phyloP scores from a whole-genome alignment of 768 basidiomycete species.

The Pleurotus sapidus region DNA sequence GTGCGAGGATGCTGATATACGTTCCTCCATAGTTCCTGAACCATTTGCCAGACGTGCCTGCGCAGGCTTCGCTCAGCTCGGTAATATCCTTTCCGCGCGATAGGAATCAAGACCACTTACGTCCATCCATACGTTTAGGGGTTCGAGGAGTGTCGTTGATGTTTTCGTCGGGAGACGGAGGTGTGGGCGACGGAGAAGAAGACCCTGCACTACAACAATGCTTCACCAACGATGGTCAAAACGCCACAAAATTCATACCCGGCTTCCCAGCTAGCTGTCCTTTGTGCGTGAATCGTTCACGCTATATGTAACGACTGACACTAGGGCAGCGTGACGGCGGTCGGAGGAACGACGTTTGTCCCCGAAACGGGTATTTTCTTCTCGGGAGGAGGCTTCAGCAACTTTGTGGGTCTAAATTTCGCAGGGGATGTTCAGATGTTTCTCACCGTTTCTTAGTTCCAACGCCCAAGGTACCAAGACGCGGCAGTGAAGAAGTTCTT shows the following conservation, averaged over 20 bases:
- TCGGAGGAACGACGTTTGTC: conserved; percentile 59
- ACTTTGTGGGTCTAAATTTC: conserved; percentile 38
- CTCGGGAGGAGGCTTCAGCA: conserved; percentile 76
- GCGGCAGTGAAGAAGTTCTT: conserved; percentile 42
- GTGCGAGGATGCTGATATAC: no score
- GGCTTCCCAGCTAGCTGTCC: conserved; percentile 63
- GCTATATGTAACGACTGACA: not conserved
- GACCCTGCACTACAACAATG: conserved; percentile 54
- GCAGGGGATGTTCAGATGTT: not conserved
- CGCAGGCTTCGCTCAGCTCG: conserved; percentile 57
- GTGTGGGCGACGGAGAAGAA: conserved; percentile 62
- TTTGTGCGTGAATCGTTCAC: conserved; percentile 32
- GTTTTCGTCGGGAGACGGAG: conserved; percentile 66
- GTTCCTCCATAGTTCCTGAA: conserved; percentile 42
- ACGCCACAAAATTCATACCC: conserved; percentile 51
- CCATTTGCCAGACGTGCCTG: conserved; percentile 61
- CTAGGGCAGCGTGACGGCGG: conserved; percentile 63
- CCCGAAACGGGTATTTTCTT: conserved; percentile 61
- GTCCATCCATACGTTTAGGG: conserved; percentile 31
- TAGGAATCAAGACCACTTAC: not conserved
- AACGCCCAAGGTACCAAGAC: conserved; percentile 31
- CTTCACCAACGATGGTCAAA: conserved; percentile 55
- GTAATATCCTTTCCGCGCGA: conserved; percentile 22
- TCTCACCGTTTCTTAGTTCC: not conserved
- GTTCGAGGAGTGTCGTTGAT: conserved; percentile 64